These are phyloP conservation scores for Xylaria multiplex DNA, from an alignment of 2,329 filamentous ascomycete species.

Conservation along the genomic window DNA sequence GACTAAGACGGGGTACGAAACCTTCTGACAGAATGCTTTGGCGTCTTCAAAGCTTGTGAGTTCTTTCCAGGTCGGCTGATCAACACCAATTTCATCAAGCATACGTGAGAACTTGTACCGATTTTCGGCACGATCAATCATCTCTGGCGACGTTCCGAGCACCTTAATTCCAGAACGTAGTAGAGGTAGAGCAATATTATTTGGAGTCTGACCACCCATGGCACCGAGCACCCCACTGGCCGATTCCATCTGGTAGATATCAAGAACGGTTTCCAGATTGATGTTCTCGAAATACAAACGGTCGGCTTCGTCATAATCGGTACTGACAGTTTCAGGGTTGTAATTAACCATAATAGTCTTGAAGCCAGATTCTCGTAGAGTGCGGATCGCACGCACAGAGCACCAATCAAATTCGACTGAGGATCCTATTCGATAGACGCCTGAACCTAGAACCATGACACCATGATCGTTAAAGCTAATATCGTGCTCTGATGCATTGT, in stretches of 20 bases:
- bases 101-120: conserved; percentile 99
- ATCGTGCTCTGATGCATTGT: conserved; percentile 90
- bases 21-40: conserved; percentile 83
- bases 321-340: conserved; percentile 89
- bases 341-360: conserved; percentile 89
- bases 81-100: conserved; percentile 92
- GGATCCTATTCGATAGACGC: conserved; percentile 96
- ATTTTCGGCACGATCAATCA: conserved; percentile 98
- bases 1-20: conserved; percentile 93
- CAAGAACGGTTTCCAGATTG: conserved; percentile 86
- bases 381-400: conserved; percentile 92
- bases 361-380: conserved; percentile 81
- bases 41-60: conserved; percentile 94
- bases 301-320: conserved; percentile 95
- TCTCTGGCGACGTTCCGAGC: conserved; percentile 94
- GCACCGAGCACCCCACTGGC: conserved; percentile 88
- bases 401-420: conserved; percentile 99
- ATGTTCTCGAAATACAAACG: conserved; percentile 97
- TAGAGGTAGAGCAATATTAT: conserved; percentile 94
- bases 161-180: conserved; percentile 91
- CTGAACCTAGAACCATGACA: conserved; percentile 94
- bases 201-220: conserved; percentile 97
- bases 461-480: conserved; percentile 87
- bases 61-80: conserved; percentile 98
- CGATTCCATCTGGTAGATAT: conserved; percentile 90